Base-by-base conservation (phyloP, 768 basidiomycete genomes). In the Agrocybe chaxingu region DNA sequence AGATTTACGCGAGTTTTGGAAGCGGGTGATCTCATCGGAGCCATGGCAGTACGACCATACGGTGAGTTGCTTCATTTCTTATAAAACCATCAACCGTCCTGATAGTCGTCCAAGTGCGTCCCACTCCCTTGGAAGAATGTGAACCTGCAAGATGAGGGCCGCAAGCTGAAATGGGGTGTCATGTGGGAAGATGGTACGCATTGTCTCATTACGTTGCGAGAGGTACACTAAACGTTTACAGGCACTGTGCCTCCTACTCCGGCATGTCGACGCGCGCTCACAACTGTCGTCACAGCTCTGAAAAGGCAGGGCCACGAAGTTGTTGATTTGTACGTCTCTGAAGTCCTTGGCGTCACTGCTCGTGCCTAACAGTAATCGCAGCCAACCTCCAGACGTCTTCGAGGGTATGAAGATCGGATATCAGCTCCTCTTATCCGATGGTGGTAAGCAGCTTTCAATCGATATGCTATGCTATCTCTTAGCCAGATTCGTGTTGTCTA, bases 21-120 rank as follows among this genome's bases (percentile, higher is more conserved):
- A 78, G 55, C 72, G 80, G 10, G 70, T 87, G 7, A 71, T 86
- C 16, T 67, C 67, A 40, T 80, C 79, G 64, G 76, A 77, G 48
- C 83, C 86, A 11, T 87, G 85, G 84, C 70, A 74, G 11, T 86
- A 87, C 52, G 87, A 88, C 59, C 77, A 81, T 50, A 77, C 75
- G 2, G 79, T 78, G 54, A 47, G 71, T 54, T 13, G 7, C 31
- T 41, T 36, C 42, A 5, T 24, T 9, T 33, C 45, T 7, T 30
- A 2, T 37, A 13, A 47, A 36, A n/a, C 4, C 37, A 16, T 33
- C 18, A n/a, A 18, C 13, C 29, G 12, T 44, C 40, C 46, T 35
- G 34, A 19, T 48, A 12, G 19, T 52, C 13, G 31, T 38, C 30
- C 7, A 47, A 80, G 79, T 79, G 79, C 51, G 60, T 78, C 37